Percentiles rank a stretch among this genome's conserved stretches.
These are phyloP conservation scores for Plantago elongata DNA, from an alignment of 257 asterid genomes.

Conservation along the genomic window DNA sequence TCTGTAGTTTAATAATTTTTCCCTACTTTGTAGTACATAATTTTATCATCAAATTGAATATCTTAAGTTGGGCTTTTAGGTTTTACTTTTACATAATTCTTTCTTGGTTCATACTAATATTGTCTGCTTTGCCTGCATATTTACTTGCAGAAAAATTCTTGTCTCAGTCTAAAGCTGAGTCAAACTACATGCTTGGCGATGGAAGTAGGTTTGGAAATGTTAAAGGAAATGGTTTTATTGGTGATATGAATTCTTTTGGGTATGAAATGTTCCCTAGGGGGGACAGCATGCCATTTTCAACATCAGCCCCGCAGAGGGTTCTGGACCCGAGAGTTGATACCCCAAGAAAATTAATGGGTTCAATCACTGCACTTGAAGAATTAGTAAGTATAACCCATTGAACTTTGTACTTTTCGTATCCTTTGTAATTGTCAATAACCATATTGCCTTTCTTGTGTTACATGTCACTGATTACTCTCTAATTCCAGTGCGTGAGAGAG, in stretches of 20 bases:
- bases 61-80: conserved; percentile 9
- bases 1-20: neutral
- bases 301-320: conserved; percentile 38
- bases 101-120: conserved; percentile 13
- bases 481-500: conserved; percentile 64
- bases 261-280: conserved; percentile 52
- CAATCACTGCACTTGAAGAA: conserved; percentile 70
- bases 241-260: conserved; percentile 46
- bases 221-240: conserved; percentile 47
- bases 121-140: conserved; percentile 26
- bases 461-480: conserved; percentile 19
- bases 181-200: conserved; percentile 46
- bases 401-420: conserved; percentile 10
- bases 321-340: conserved; percentile 61
- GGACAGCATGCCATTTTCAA: conserved; percentile 41
- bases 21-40: no score
- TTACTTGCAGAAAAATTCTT: conserved; percentile 61
- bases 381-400: conserved; percentile 42
- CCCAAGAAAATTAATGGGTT: conserved; percentile 56
- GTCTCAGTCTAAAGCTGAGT: conserved; percentile 53
- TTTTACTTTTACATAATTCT: neutral
- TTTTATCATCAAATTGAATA: neutral
- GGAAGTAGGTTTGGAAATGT: conserved; percentile 48
- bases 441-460: conserved; percentile 16
- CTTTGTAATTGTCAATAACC: conserved; percentile 1